Evolutionary conservation across 306 rosid genomes (phyloP).

Genomic region (Prunus davidiana): DNA sequence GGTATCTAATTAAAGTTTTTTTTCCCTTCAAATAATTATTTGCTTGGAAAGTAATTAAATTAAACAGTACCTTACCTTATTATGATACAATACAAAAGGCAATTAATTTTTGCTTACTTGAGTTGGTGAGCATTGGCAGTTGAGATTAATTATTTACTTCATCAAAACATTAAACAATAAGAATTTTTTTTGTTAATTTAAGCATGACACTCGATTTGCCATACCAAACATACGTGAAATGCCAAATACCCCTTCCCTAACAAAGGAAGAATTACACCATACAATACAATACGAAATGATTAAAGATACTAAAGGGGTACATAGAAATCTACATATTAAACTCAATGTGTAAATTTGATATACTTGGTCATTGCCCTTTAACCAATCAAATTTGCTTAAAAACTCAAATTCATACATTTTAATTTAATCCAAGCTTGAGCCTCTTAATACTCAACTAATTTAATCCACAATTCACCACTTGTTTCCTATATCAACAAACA

Average conservation of each 20-base stretch:
- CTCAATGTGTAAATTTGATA: too few species aligned
- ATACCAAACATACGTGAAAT: slow-evolving; percentile 7
- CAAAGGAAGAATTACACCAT: neutral
- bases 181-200: neutral
- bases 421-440: neutral
- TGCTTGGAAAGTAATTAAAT: neutral
- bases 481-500: too few species aligned
- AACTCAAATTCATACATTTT: too few species aligned
- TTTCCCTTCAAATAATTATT: neutral
- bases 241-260: neutral
- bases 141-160: neutral
- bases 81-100: neutral
- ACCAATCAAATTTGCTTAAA: too few species aligned
- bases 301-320: too few species aligned
- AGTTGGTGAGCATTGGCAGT: slow-evolving; percentile 1
- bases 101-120: neutral
- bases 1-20: neutral
- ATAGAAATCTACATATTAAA: too few species aligned
- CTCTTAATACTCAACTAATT: neutral
- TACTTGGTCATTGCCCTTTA: too few species aligned
- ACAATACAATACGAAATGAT: neutral
- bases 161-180: neutral
- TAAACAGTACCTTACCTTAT: neutral
- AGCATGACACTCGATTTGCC: neutral
- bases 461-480: too few species aligned